A percentile compares a stretch with the other conserved stretches of the same genome.
Conservation (phyloP, 768 basidiomycete genomes). For the Suillus subluteus region DNA sequence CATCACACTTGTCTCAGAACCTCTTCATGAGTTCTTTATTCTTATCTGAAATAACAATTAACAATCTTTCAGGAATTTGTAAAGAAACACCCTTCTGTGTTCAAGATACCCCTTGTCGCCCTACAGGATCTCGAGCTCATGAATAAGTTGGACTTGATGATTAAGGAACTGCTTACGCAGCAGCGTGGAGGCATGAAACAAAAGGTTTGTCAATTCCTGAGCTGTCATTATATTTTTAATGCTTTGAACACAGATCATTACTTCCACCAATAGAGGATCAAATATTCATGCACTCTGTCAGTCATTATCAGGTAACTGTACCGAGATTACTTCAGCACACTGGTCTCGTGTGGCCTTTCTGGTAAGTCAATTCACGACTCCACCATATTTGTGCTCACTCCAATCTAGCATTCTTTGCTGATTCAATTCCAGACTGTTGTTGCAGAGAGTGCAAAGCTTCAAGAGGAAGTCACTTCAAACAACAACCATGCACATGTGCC, state of each 20-base stretch:
- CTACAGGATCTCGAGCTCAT: conserved; percentile 12
- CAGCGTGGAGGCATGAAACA: conserved; percentile 9
- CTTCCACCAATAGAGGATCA: neutral
- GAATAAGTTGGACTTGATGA: conserved; percentile 6
- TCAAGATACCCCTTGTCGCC: conserved; percentile 6
- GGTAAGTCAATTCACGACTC: neutral
- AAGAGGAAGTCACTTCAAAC: too few relatives aligned
- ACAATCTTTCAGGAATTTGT: conserved; percentile 4
- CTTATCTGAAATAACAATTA: neutral
- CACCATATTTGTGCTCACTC: neutral
- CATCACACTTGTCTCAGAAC: neutral
- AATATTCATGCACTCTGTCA: neutral
- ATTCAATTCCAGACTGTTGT: too few relatives aligned
- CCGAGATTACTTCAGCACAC: conserved; percentile 12
- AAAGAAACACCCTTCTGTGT: conserved; percentile 11
- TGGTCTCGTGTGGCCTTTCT: conserved; percentile 14
- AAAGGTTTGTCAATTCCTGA: conserved; percentile 8
- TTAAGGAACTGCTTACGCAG: conserved; percentile 8
- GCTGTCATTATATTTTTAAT: neutral
- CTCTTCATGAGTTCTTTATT: conserved; percentile 9
- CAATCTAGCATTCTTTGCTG: conserved; percentile 6
- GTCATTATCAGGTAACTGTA: neutral
- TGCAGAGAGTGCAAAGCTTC: too few relatives aligned
- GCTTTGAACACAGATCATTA: neutral
- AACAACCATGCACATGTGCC: too few relatives aligned